Percentiles rank a stretch among this genome's conserved stretches.
Conservation (phyloP, 495 filamentous ascomycete species). For the Jackrogersella multiformis region DNA sequence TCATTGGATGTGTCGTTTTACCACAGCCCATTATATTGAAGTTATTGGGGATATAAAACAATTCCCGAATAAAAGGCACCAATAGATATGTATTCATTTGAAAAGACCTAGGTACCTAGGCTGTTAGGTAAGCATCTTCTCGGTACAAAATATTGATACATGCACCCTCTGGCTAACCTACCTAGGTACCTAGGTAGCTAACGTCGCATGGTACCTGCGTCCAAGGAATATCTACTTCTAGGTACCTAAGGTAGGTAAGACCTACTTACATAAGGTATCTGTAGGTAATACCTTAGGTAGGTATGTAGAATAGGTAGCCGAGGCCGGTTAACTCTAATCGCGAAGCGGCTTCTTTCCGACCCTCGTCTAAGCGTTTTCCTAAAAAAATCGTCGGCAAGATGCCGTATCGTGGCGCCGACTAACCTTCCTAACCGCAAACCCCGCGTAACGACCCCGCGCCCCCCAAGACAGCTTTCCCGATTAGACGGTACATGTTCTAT, state of each 20-base stretch:
- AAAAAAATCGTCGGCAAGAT: slow-evolving; percentile 12
- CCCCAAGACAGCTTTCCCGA: slow-evolving; percentile 14
- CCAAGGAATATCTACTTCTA: neutral
- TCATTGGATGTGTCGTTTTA: too few relatives aligned
- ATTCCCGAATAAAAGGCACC: too few relatives aligned
- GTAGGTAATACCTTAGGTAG: too few relatives aligned
- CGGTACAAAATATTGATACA: neutral
- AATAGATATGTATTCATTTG: too few relatives aligned
- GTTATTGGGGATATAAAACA: too few relatives aligned
- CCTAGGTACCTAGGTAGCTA: too few relatives aligned
- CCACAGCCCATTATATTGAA: too few relatives aligned
- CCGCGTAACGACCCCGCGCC: slow-evolving; percentile 31
- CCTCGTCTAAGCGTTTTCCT: neutral
- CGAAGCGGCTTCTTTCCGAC: neutral
- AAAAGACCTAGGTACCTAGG: too few relatives aligned
- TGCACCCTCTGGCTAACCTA: neutral
- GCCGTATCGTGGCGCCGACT: slow-evolving; percentile 21
- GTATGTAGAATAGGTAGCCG: too few relatives aligned
- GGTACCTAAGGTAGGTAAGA: neutral
- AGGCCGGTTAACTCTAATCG: slow-evolving; percentile 9
- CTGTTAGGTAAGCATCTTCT: neutral
- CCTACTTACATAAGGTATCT: too few relatives aligned
- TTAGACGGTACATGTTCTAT: slow-evolving; percentile 3
- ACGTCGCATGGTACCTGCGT: neutral
- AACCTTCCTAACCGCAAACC: slow-evolving; percentile 8